phyloP scores from a whole-genome alignment of 2,329 filamentous ascomycete genomes.

The Penicillium fuscoglaucum region DNA sequence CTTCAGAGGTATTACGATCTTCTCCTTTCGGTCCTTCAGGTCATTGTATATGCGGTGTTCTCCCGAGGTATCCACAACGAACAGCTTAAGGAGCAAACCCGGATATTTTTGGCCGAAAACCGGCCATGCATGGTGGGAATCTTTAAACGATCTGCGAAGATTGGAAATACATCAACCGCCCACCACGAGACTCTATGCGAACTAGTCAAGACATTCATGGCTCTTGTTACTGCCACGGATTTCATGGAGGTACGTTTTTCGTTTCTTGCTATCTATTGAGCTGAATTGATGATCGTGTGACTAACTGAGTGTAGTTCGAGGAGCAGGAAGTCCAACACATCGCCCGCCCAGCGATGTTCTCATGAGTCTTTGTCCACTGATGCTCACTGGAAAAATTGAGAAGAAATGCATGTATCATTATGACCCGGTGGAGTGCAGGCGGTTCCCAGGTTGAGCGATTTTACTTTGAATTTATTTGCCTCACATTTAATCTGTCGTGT shows the following conservation, averaged over 20 bases:
- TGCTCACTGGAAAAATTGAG: constrained; percentile 2
- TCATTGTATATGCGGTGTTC: constrained; percentile 79
- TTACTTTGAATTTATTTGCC: constrained; percentile 15
- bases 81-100: constrained; percentile 68
- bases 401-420: constrained; percentile 23
- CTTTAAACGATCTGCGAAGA: constrained; percentile 83
- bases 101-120: constrained; percentile 78
- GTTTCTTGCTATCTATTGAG: not conserved
- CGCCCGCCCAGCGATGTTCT: constrained; percentile 35
- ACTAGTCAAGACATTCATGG: constrained; percentile 79
- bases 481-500: not conserved
- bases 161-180: constrained; percentile 55
- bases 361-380: constrained; percentile 22
- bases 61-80: constrained; percentile 79
- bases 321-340: constrained; percentile 39
- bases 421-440: constrained; percentile 19
- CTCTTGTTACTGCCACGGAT: constrained; percentile 76
- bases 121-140: constrained; percentile 81
- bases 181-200: constrained; percentile 68
- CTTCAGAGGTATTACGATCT: constrained; percentile 81
- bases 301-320: constrained; percentile 42
- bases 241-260: constrained; percentile 74
- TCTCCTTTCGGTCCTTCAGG: constrained; percentile 74
- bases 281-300: not conserved
- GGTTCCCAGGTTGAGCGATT: constrained; percentile 21